Percentiles rank a stretch among this genome's conserved stretches.
Conservation (phyloP, 495 filamentous ascomycete species). For the Neurospora tetrasperma region DNA sequence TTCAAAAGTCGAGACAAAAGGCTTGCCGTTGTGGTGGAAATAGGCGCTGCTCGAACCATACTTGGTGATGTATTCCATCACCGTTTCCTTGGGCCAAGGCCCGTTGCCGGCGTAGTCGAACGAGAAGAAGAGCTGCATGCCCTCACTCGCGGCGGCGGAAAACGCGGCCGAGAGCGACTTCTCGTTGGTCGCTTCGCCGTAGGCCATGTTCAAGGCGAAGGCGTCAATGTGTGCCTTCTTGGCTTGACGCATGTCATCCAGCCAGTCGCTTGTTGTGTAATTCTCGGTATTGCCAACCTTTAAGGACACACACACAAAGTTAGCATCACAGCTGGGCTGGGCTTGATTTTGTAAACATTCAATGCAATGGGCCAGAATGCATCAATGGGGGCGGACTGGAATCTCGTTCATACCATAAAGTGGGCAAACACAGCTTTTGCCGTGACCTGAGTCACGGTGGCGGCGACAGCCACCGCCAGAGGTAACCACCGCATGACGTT, state of each 20-base stretch:
- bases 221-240: slow-evolving; percentile 4
- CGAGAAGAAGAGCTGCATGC: slow-evolving; percentile 13
- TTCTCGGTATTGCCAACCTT: neutral
- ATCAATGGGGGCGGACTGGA: too few relatives aligned
- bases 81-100: neutral
- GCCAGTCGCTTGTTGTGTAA: neutral
- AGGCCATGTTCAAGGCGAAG: slow-evolving; percentile 11
- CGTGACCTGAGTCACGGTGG: neutral
- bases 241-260: neutral
- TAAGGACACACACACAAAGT: too few relatives aligned
- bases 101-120: slow-evolving; percentile 7
- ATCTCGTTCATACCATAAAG: neutral
- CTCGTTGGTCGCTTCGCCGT: neutral
- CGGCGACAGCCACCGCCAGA: neutral
- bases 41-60: slow-evolving; percentile 33
- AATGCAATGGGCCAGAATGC: too few relatives aligned
- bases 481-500: neutral
- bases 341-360: too few relatives aligned
- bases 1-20: slow-evolving; percentile 52
- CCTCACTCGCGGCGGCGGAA: neutral
- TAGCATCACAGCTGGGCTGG: too few relatives aligned
- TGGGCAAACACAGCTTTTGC: neutral
- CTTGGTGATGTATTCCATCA: neutral
- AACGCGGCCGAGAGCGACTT: neutral
- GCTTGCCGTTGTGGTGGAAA: slow-evolving; percentile 34